Base-by-base conservation (phyloP, 345 rosid genomes). In the Eucalyptus brandiana region DNA sequence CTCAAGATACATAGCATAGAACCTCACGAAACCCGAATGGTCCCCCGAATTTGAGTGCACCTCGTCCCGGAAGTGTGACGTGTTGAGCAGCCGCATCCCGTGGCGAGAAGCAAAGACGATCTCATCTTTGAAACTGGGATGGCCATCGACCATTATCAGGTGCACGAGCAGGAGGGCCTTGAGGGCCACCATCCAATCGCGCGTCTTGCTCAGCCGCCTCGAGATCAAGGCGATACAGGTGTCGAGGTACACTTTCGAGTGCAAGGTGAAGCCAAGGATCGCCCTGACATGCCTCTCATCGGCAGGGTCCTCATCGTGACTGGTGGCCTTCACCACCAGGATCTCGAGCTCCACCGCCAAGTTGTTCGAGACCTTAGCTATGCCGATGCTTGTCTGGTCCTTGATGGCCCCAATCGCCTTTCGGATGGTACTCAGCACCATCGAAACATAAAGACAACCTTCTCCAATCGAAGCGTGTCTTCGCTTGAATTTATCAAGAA, bases 321-420 rank as follows among this genome's bases (percentile, higher is more conserved):
- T 96, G 7, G 98, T 97, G 45, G 97, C 98, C 89, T 96, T 97
- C 62, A 96, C 99, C 58, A 97, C 93, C 88, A 95, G 93, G 54
- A 97, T 98, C 89, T 97, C 98, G 7, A 97, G 97, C 88, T 97
- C 97, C 88, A 98, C 98, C 30, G 98, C 97, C 90, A 95, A 86
- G 94, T 96, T 97, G 67, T 98, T 94, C 0, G 98, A 95, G 53
- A 97, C 98, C 87, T 96, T 97, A 17, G 99, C 99, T 76, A 97
- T 90, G 60, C 99, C 89, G 7, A 97, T 97, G 81, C 98, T 97
- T 16, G 98, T 97, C 54, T 97, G 99, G 80, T 97, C 99, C 87
- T 97, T 97, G 51, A 97, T 98, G 8, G 97, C 95, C 44, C 99
- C 99, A 65, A 97, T 95, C 88, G 99, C 99, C 91, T 96, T 96